Conservation (phyloP, 805 yeast genomes). For the Ogataea methanolica region DNA sequence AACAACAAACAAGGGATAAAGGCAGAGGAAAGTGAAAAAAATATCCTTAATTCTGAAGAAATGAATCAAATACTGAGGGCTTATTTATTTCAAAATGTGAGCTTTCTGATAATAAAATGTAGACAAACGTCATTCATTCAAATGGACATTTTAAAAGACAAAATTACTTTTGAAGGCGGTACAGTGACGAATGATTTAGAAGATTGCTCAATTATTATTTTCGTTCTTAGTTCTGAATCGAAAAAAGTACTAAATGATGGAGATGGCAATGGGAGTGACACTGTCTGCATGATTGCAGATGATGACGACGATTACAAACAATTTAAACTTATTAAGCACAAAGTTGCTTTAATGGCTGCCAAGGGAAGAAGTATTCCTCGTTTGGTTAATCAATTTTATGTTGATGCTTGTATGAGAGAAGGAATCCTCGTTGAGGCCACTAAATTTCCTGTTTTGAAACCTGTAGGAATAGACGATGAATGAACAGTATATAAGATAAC, state of each 20-base stretch:
- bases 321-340: background rate
- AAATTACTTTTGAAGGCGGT: slow-evolving; percentile 44
- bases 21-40: no score
- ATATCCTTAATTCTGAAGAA: background rate
- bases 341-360: slow-evolving; percentile 3
- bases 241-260: background rate
- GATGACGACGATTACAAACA: slow-evolving; percentile 6
- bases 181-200: slow-evolving; percentile 24
- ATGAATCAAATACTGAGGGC: background rate
- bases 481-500: background rate
- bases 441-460: background rate
- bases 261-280: background rate
- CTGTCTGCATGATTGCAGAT: background rate
- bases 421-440: slow-evolving; percentile 13
- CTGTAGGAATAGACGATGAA: no score
- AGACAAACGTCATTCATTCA: slow-evolving; percentile 3
- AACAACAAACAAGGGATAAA: background rate
- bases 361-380: slow-evolving; percentile 27
- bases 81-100: slow-evolving; percentile 29
- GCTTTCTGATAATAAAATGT: slow-evolving; percentile 28
- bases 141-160: slow-evolving; percentile 12
- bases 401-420: slow-evolving; percentile 28
- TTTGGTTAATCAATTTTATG: slow-evolving; percentile 32
- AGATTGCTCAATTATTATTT: slow-evolving; percentile 38
- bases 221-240: background rate